A percentile compares a stretch with the other conserved stretches of the same genome.
phyloP scores from a whole-genome alignment of 2,329 filamentous ascomycete genomes.

The Lasiodiplodia sp. region DNA sequence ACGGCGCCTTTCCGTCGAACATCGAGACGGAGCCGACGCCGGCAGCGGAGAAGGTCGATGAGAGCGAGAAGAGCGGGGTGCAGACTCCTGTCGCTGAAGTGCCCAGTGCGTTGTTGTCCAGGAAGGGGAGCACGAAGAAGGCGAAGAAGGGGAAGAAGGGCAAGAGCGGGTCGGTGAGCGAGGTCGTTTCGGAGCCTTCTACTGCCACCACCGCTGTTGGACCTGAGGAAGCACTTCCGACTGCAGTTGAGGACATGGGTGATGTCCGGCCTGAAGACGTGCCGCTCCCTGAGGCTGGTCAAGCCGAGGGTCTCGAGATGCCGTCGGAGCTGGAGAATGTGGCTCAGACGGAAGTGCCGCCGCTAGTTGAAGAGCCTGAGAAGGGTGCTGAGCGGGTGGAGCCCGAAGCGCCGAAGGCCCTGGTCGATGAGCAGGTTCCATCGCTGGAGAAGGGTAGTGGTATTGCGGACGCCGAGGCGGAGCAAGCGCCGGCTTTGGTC shows the following conservation, averaged over 20 bases:
- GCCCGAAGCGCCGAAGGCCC: background rate
- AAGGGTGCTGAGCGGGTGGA: background rate
- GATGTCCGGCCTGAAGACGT: background rate
- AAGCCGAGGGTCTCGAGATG: no score
- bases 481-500: background rate
- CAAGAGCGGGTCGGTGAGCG: constrained; percentile 4
- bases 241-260: background rate
- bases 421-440: background rate
- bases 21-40: background rate
- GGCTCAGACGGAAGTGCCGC: background rate
- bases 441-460: background rate
- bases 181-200: background rate
- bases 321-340: background rate
- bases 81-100: constrained; percentile 3
- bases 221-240: background rate
- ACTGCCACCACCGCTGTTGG: background rate
- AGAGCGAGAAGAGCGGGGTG: background rate
- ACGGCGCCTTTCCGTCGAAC: no score
- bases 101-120: constrained; percentile 13
- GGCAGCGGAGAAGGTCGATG: background rate
- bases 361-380: background rate
- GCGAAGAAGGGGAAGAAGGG: background rate
- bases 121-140: constrained; percentile 5
- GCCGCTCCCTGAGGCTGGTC: background rate
- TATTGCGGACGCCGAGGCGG: background rate